Base-by-base conservation (phyloP, 2,329 filamentous ascomycete species). In the Akanthomyces dipterigenus region DNA sequence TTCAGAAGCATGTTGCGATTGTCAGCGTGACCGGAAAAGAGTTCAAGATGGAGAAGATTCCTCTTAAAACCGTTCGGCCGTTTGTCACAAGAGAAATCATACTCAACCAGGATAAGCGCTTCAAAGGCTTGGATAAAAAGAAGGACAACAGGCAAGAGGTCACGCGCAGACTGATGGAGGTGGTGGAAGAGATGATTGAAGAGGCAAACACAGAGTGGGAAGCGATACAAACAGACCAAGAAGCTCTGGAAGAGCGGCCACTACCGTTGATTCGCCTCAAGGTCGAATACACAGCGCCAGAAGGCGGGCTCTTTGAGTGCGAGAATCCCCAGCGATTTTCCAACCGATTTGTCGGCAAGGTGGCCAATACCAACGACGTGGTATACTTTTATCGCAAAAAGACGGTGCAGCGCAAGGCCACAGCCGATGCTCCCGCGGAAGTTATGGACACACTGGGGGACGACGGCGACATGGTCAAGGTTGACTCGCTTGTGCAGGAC, bases 271-370 rank as follows among this genome's bases (percentile, higher is more conserved):
- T 99, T 43, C 86, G 95, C 22, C 82, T 99, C 18, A 91, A 93
- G 64, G 93, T 99, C 1, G 95, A 99, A 69, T 95, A 91, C 66
- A 89, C 90, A 0, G 87, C 92, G 0, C 89, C 89, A 0, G 91
- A 96, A 49, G 92, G 91, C 4, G 90, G 91, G 16, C 85, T 86
- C 40, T 99, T 91, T 69, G 90, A 98, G 66, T 88, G 89, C 65
- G 95, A 98, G 72, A 99, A 99, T 64, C 93, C 95, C 0, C 95
- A 98, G 71, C 87, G 95, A 9, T 97, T 98, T 70, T 98, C 93
- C 0, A 96, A 96, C 71, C 85, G 92, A 3, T 99, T 98, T 67
- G 82, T 89, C 1, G 89, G 87, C n/a, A 90, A 86, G 69, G 93
- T 99, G 1, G 95, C 95, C 63, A 99, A 99, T 70, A 87, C 88